Evolutionary conservation across 257 asterid species (phyloP), one percentile per base, ranked within the genome.

Genomic region (Salvia splendens): DNA sequence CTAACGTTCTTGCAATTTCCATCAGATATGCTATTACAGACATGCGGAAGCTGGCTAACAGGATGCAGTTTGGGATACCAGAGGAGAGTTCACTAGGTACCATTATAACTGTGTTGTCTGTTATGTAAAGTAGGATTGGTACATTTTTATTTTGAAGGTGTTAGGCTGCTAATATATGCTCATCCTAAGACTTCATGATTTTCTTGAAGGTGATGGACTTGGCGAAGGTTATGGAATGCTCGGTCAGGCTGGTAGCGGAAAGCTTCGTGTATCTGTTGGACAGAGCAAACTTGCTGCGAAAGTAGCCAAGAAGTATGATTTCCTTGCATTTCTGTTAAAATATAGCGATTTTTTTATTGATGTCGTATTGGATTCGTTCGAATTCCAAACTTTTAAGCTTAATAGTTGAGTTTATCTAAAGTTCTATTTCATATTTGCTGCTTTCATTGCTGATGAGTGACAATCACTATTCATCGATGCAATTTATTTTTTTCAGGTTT

Each of bases 211-310:
- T 68, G 99, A 93, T 85, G 99, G 97, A 59, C 89, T 93, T 32
- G 99, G 99, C 6, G 99, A 93, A 86, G 99, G 99, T n/a, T 93
- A 93, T 65, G 99, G 99, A 73, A 93, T 93, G 99, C 96, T 93
- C 8, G 99, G 99, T 62, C 97, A 93, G 77, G 92, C 97, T 74
- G 97, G 99, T 52, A 93, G 87, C 62, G 99, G 99, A 43, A 93
- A 90, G 79, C 77, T 93, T 69, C 97, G 99, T 41, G 94, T 93
- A 40, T 79, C 99, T 65, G 83, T 64, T 58, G 91, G 89, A 38
- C 87, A 85, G 78, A 93, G 84, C 88, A 85, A 82, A 79, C 99
- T 93, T 71, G 95, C 89, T 46, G 88, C 89, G 14, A 93, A 90
- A 86, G 97, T 84, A 52, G 85, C 97, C 64, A 93, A 88, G 82